A percentile compares a stretch with the other conserved stretches of the same genome.
phyloP scores from a whole-genome alignment of 2,329 filamentous ascomycete species.

The Colletotrichum sp. region DNA sequence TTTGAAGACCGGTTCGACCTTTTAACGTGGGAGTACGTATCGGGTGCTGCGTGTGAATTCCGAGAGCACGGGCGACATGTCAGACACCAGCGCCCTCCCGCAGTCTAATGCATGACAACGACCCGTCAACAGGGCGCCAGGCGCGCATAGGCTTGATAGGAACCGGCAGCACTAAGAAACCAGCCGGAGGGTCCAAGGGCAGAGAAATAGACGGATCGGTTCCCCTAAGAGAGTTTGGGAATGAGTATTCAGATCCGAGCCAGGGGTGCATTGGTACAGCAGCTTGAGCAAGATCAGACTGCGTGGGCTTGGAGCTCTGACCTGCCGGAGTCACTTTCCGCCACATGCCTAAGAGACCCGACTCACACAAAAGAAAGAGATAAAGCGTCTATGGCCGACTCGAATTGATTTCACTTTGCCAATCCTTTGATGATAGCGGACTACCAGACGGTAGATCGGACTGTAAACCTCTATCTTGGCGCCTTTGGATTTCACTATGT shows the following conservation, averaged over 20 bases:
- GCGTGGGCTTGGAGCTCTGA: background rate
- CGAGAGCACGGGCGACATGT: background rate
- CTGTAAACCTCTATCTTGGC: background rate
- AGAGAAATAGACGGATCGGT: background rate
- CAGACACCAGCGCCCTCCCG: background rate
- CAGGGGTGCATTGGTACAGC: background rate
- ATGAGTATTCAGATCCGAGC: background rate
- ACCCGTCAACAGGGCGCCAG: conserved; percentile 6
- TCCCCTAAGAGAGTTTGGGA: background rate
- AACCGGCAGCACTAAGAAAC: background rate
- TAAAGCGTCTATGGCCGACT: background rate
- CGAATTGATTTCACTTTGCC: background rate
- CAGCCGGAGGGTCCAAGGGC: background rate
- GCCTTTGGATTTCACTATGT: background rate
- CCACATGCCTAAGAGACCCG: background rate
- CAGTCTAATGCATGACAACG: conserved; percentile 4
- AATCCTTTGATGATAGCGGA: background rate
- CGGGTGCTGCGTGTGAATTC: background rate
- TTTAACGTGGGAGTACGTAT: background rate
- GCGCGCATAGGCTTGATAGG: background rate
- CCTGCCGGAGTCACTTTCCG: background rate
- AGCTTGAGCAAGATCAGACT: background rate
- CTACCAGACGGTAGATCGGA: background rate
- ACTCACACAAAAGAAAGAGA: background rate
- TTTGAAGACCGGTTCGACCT: conserved; percentile 1